A percentile compares a stretch with the other conserved stretches of the same genome.
Evolutionary conservation across 768 basidiomycete genomes (phyloP).

Genomic region (Boletales sp.): DNA sequence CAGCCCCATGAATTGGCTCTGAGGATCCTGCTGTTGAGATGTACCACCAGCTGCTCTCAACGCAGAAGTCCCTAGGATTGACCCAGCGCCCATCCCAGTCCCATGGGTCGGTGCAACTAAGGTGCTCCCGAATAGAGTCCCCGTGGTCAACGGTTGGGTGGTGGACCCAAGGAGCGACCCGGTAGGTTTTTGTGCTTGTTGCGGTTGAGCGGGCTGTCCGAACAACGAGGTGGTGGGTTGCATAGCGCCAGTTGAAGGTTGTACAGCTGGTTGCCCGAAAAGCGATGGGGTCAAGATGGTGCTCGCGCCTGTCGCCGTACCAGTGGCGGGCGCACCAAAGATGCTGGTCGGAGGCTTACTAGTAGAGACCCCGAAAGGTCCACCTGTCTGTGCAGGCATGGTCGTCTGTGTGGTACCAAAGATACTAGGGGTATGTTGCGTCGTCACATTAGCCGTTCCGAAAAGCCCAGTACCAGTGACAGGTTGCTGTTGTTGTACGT

Average conservation of each 20-base stretch:
- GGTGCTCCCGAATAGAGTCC: constrained; percentile 36
- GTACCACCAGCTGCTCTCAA: constrained; percentile 31
- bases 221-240: constrained; percentile 20
- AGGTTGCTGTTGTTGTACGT: constrained; percentile 19
- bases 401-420: constrained; percentile 26
- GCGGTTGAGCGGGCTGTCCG: constrained; percentile 18
- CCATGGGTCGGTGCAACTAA: constrained; percentile 32
- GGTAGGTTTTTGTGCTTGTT: constrained; percentile 19
- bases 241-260: constrained; percentile 8
- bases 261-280: constrained; percentile 28
- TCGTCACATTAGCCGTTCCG: constrained; percentile 16
- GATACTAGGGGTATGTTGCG: constrained; percentile 19
- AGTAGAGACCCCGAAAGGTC: constrained; percentile 26
- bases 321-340: background rate
- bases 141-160: constrained; percentile 21
- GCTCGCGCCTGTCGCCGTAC: background rate
- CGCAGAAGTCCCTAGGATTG: constrained; percentile 29
- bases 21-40: constrained; percentile 56
- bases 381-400: constrained; percentile 15
- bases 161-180: constrained; percentile 33
- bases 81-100: constrained; percentile 20
- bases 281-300: constrained; percentile 24
- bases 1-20: constrained; percentile 52
- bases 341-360: constrained; percentile 29
- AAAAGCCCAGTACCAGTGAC: constrained; percentile 20